Percentiles rank a stretch among this genome's conserved stretches.
Evolutionary conservation across 495 filamentous ascomycete species (phyloP).

Genomic region (Trichocladium uniseriatum): DNA sequence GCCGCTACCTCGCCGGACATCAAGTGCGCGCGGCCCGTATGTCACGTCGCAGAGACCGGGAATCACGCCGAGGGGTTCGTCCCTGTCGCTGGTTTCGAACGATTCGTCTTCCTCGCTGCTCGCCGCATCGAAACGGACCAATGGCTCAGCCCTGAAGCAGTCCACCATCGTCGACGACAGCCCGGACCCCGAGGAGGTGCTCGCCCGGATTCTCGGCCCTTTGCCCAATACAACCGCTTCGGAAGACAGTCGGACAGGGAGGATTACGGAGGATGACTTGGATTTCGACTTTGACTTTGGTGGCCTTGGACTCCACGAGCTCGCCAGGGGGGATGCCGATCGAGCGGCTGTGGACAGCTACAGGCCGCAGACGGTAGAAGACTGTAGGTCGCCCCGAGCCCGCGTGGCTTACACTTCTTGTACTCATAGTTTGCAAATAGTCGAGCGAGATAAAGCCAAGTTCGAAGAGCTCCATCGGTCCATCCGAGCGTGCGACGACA

Average conservation of each 20-base stretch:
- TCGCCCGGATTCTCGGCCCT: constrained; percentile 61
- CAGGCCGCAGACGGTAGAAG: constrained; percentile 60
- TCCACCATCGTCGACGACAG: constrained; percentile 44
- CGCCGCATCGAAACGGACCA: constrained; percentile 47
- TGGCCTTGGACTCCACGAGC: constrained; percentile 62
- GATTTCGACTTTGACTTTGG: constrained; percentile 65
- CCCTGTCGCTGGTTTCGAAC: constrained; percentile 57
- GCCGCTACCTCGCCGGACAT: constrained; percentile 53
- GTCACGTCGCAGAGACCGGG: constrained; percentile 48
- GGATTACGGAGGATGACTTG: constrained; percentile 36
- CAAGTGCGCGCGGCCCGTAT: constrained; percentile 47
- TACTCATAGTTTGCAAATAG: constrained; percentile 36
- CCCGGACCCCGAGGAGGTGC: constrained; percentile 62
- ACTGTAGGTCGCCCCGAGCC: constrained; percentile 48
- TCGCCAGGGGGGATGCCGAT: constrained; percentile 42
- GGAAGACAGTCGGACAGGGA: constrained; percentile 7
- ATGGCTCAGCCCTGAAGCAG: constrained; percentile 58
- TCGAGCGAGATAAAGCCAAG: constrained; percentile 75
- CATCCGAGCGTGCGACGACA: constrained; percentile 84
- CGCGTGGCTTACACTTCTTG: constrained; percentile 19
- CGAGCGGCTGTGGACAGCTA: constrained; percentile 38
- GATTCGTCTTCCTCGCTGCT: constrained; percentile 68
- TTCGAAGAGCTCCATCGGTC: constrained; percentile 88
- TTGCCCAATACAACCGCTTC: constrained; percentile 15
- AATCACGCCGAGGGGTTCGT: constrained; percentile 49